Evolutionary conservation across 164 flowering plant genomes (phyloP).

Genomic region (Houttuynia cordata): DNA sequence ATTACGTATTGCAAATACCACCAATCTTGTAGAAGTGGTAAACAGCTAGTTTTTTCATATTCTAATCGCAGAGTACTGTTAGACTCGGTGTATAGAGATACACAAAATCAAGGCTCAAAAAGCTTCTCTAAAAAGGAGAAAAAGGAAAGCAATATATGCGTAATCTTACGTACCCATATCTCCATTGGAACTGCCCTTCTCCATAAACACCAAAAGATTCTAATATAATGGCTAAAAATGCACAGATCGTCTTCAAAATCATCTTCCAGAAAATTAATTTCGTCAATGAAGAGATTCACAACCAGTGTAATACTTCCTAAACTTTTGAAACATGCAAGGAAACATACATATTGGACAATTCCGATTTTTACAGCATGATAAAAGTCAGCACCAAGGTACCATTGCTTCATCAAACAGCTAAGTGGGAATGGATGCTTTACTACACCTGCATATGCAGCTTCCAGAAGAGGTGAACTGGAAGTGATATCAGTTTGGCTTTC

Average conservation of each 20-base stretch:
- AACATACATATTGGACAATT: slow-evolving; percentile 93
- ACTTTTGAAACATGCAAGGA: slow-evolving; percentile 1
- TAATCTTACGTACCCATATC: slow-evolving; percentile 65
- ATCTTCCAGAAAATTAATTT: slow-evolving; percentile 42
- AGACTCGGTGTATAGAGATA: neutral
- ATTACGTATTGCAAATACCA: too few species aligned
- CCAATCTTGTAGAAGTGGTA: too few species aligned
- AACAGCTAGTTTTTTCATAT: neutral
- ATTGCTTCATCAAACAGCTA: slow-evolving; percentile 57
- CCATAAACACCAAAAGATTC: slow-evolving; percentile 83
- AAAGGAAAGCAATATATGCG: neutral
- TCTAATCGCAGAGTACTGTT: neutral
- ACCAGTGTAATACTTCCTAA: neutral
- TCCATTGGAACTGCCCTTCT: slow-evolving; percentile 96
- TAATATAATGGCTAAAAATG: slow-evolving; percentile 70
- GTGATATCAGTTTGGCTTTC: slow-evolving; percentile 40
- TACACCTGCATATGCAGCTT: slow-evolving; percentile 59
- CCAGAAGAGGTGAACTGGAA: slow-evolving; percentile 61
- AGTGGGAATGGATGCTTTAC: slow-evolving; percentile 98
- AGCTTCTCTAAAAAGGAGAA: neutral
- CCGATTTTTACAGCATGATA: slow-evolving; percentile 96
- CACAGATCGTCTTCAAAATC: slow-evolving; percentile 89
- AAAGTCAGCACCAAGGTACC: slow-evolving; percentile 92
- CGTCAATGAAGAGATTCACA: neutral
- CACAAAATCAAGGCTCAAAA: neutral